Conservation (phyloP, 371 early-diverging fungal genomes). For the Funneliformis caledonium region DNA sequence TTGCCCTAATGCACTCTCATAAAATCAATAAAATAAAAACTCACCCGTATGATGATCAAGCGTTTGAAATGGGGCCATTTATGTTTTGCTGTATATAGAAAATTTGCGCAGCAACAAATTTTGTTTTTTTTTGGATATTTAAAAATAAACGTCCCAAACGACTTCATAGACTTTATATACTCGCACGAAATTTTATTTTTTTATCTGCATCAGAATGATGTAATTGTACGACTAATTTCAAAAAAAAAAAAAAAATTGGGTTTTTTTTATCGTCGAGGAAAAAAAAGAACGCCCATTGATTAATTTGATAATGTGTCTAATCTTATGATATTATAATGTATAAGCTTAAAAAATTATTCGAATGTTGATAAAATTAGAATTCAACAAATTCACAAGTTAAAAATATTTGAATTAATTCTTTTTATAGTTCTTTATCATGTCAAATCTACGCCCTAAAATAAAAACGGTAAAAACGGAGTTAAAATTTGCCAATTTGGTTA, state of each 20-base stretch:
- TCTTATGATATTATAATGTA: not conserved
- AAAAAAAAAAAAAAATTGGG: too few relatives aligned
- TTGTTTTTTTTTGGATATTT: not conserved
- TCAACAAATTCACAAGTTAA: not conserved
- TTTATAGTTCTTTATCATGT: not conserved
- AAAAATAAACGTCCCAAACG: not conserved
- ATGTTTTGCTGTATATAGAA: not conserved
- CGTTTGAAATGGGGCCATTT: constrained; percentile 38
- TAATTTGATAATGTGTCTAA: not conserved
- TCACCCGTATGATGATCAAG: constrained; percentile 35
- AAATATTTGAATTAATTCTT: not conserved
- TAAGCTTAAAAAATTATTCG: not conserved
- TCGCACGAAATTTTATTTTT: not conserved
- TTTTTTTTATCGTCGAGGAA: not conserved
- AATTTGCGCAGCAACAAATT: not conserved
- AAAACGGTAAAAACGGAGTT: not conserved
- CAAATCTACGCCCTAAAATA: not conserved
- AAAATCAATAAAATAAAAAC: not conserved
- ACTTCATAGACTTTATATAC: not conserved
- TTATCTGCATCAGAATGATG: not conserved
- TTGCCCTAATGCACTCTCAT: not conserved
- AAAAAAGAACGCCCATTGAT: not conserved
- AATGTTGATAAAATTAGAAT: not conserved
- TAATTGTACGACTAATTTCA: not conserved
- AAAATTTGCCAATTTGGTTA: not conserved